phyloP scores from a whole-genome alignment of 2,329 filamentous ascomycete species.

The Neophaeococcomyces aloes region DNA sequence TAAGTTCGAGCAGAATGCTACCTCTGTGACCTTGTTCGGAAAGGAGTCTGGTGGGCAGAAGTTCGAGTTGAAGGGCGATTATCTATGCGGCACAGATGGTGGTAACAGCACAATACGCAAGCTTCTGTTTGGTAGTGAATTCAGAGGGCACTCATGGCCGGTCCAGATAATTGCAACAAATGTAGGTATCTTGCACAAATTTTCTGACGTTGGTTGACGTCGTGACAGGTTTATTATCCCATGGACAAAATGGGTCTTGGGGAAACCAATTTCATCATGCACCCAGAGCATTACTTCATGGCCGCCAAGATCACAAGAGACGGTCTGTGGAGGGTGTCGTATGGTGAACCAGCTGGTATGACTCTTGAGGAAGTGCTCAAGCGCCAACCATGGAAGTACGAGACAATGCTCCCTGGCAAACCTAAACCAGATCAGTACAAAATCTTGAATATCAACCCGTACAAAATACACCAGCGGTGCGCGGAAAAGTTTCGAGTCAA shows the following conservation, averaged over 20 bases:
- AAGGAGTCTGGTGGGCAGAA: background rate
- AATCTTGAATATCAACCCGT: constrained; percentile 48
- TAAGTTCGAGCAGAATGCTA: constrained; percentile 15
- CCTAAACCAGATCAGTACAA: constrained; percentile 50
- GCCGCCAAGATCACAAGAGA: constrained; percentile 49
- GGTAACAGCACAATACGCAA: constrained; percentile 32
- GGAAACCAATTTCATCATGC: constrained; percentile 4
- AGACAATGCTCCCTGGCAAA: constrained; percentile 48
- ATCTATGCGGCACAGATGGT: constrained; percentile 37
- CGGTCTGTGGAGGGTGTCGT: constrained; percentile 53
- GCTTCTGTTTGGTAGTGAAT: constrained; percentile 17
- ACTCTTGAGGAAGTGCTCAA: constrained; percentile 43
- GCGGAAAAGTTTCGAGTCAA: constrained; percentile 49
- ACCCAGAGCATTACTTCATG: constrained; percentile 54
- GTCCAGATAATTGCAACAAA: constrained; percentile 20
- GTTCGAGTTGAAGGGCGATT: constrained; percentile 23
- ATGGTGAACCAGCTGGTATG: constrained; percentile 47
- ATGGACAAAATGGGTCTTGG: background rate
- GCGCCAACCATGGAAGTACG: constrained; percentile 46
- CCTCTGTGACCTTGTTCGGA: background rate
- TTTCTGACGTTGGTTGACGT: background rate
- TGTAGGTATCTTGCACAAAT: constrained; percentile 8
- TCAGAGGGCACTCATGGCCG: constrained; percentile 18
- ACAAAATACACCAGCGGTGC: constrained; percentile 52
- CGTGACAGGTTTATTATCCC: background rate